Evolutionary conservation across 345 rosid species (phyloP), one percentile per base, ranked within the genome.

Genomic region (Brassica incana): DNA sequence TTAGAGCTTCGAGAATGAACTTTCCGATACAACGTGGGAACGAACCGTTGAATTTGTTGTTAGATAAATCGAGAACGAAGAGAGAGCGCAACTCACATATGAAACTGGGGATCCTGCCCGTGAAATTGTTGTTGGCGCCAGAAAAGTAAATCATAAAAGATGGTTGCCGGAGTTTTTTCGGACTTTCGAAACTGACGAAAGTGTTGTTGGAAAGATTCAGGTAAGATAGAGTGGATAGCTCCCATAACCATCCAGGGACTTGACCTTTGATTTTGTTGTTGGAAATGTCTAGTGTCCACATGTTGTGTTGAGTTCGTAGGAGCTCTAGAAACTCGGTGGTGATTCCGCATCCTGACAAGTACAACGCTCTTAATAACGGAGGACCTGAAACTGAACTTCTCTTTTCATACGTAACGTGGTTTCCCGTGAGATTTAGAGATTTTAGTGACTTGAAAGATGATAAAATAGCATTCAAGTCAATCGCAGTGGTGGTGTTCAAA

Each of bases 171-270:
- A 5, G 8, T 27, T 25, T 54, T 0, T 6, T 25, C 0, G n/a
- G 5, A 6, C 29, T 59, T 38, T 58, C 60, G 4, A 76, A 76
- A 0, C 59, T 16, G 4, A 0, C 0, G 40, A 67, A 3, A 8
- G 4, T 20, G 27, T 75, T 75, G 38, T 25, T 50, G 65, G 78
- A 75, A 23, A 65, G 35, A 75, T 52, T 3, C 56, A 65, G 4
- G 0, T 4, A 4, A 0, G 5, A 0, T 4, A 65, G 3, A 1
- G 0, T 0, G 1, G 72, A 20, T 0, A 32, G 65, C 2, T 5
- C 23, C 78, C 78, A 75, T 14, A 75, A 52, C 78, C 78, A 77
- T 0, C 32, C 12, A 0, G 77, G 82, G 1, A 78, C 77, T 66
- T 67, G 36, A 16, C 73, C 62, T 66, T 66, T 14, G 11, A 78